Base-by-base conservation (phyloP, 306 rosid species). In the Adenanthera pavonina region DNA sequence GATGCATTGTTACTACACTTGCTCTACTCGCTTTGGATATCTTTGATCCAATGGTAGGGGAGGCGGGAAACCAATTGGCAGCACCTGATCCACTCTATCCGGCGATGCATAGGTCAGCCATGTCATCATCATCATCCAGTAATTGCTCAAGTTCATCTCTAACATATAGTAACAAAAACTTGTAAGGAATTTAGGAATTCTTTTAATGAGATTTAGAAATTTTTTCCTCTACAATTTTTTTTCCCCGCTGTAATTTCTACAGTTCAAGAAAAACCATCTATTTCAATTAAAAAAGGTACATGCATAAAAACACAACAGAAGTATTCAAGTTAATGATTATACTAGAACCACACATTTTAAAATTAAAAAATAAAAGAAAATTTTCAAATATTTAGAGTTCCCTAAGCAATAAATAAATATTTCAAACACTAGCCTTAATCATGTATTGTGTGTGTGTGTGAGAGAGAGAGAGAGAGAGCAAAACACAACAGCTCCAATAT, bases 71-170 rank as follows among this genome's bases (percentile, higher is more conserved):
- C 92, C 89, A 83, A 86, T 78, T 82, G 65, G 88, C 79, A 74
- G 87, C 78, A 52, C 86, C 90, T n/a, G 90, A 92, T 86, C 84
- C 94, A 80, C n/a, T n/a, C 94, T 87, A 78, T 83, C 87, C 46
- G 97, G 97, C 56, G 98, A 95, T 86, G 90, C 93, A 95, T 41
- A 95, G 96, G 76, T 93, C 99, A 46, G 99, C 97, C 99, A 93
- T 93, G 80, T 95, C 98, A 38, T 93, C 99, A 0, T 95, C 99
- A 59, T 95, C 99, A 67, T 93, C 98, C 81, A 92, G 89, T 78
- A 95, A 88, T 84, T 95, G 99, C 72, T 93, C 99, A 53, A 93
- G 98, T 74, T 92, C 99, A 69, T 95, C 99, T 85, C 98, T 88
- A 65, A 86, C 89, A 87, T 86, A n/a, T n/a, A n/a, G 72, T n/a